A percentile compares a stretch with the other conserved stretches of the same genome.
These are phyloP conservation scores for Saccharum spontaneum DNA, from an alignment of 176 grass and related monocot species.

Conservation along the genomic window DNA sequence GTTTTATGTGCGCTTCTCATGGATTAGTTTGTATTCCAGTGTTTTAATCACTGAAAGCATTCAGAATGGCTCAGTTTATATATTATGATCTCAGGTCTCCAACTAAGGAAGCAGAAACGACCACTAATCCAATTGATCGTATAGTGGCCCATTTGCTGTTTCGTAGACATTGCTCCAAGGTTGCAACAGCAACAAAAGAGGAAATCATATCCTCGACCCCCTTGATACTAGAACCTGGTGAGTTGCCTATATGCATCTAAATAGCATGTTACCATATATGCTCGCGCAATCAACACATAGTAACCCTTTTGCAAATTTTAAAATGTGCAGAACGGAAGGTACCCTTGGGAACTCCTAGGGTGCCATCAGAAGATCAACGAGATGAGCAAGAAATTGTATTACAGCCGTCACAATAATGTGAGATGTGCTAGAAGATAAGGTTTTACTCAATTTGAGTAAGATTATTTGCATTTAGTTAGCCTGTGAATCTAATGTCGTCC, in stretches of 20 bases:
- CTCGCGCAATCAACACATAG: constrained; percentile 12
- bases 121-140: constrained; percentile 73
- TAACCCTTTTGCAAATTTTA: constrained; percentile 17
- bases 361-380: constrained; percentile 21
- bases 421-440: constrained; percentile 29
- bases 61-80: constrained; percentile 10
- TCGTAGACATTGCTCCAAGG: constrained; percentile 46
- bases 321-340: constrained; percentile 41
- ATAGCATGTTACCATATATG: neutral
- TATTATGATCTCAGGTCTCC: constrained; percentile 39
- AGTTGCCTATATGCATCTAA: constrained; percentile 10
- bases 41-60: neutral
- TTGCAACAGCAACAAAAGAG: constrained; percentile 42
- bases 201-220: constrained; percentile 44
- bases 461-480: neutral
- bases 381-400: constrained; percentile 31
- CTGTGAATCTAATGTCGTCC: neutral
- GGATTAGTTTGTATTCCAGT: neutral
- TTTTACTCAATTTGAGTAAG: constrained; percentile 5
- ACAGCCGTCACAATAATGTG: constrained; percentile 41
- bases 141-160: constrained; percentile 72
- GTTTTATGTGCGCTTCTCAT: neutral
- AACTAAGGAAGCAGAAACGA: constrained; percentile 49
- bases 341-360: constrained; percentile 6
- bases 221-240: constrained; percentile 42